phyloP scores from a whole-genome alignment of 2,329 filamentous ascomycete genomes.

The Hirsutella thompsonii region DNA sequence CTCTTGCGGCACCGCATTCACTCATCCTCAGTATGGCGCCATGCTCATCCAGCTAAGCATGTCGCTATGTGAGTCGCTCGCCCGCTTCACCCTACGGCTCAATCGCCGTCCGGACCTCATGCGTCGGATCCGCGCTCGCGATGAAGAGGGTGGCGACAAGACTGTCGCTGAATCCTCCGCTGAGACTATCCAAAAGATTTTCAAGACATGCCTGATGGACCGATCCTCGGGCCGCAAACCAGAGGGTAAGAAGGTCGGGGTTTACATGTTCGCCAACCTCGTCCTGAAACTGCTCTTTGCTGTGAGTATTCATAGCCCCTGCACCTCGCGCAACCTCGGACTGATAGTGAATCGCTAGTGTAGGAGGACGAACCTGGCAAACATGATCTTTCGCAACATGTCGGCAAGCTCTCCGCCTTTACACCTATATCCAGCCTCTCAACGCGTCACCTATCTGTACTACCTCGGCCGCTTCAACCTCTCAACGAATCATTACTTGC shows the following conservation, averaged over 20 bases:
- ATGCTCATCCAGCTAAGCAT: slow-evolving; percentile 77
- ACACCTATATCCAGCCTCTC: slow-evolving; percentile 67
- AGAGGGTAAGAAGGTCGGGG: slow-evolving; percentile 74
- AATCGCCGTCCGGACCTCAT: slow-evolving; percentile 71
- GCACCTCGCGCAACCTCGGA: background rate
- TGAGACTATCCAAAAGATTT: slow-evolving; percentile 80
- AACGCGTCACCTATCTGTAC: slow-evolving; percentile 87
- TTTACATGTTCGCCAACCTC: slow-evolving; percentile 86
- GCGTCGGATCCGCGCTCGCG: slow-evolving; percentile 46
- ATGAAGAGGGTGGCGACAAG: slow-evolving; percentile 53
- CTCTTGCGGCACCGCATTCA: slow-evolving; percentile 71
- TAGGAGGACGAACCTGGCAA: slow-evolving; percentile 68
- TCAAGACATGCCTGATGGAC: slow-evolving; percentile 80
- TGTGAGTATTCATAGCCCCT: slow-evolving; percentile 27
- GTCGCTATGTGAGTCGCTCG: slow-evolving; percentile 66
- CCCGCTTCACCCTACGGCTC: slow-evolving; percentile 71
- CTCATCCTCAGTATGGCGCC: slow-evolving; percentile 65
- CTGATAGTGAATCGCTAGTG: slow-evolving; percentile 34
- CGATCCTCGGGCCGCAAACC: slow-evolving; percentile 56
- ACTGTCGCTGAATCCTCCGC: slow-evolving; percentile 77
- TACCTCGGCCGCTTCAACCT: slow-evolving; percentile 88
- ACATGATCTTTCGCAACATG: slow-evolving; percentile 83
- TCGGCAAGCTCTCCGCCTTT: slow-evolving; percentile 71
- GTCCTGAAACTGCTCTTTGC: slow-evolving; percentile 81
- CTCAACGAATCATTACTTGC: slow-evolving; percentile 69